Percentiles rank a stretch among this genome's conserved stretches.
Conservation (phyloP, 2,329 filamentous ascomycete species). For the Raffaelea ambrosiae region DNA sequence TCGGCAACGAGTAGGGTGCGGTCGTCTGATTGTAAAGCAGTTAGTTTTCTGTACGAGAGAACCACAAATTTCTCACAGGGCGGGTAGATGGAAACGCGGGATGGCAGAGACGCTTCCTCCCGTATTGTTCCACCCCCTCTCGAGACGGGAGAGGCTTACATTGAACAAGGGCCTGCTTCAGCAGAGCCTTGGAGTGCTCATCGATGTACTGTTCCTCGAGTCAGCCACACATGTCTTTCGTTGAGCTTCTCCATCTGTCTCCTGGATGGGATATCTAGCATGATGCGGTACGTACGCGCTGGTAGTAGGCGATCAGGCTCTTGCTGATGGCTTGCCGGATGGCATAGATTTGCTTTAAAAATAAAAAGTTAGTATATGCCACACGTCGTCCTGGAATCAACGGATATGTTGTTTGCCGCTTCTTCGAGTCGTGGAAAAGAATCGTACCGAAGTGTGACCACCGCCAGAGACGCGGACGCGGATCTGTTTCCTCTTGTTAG, state of each 20-base stretch:
- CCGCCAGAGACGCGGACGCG: conserved; percentile 87
- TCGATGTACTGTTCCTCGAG: conserved; percentile 81
- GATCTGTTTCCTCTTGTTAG: conserved; percentile 41
- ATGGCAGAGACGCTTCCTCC: no score
- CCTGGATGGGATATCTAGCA: no score
- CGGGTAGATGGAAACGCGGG: no score
- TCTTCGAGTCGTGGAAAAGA: not conserved
- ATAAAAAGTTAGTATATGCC: conserved; percentile 2
- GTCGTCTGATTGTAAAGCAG: conserved; percentile 19
- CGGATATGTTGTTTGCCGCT: no score
- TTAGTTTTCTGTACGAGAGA: no score
- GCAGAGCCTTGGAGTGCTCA: conserved; percentile 99
- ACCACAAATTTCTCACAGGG: no score
- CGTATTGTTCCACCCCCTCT: no score
- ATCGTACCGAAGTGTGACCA: conserved; percentile 15
- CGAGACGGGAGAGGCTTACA: conserved; percentile 26
- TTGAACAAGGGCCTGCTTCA: conserved; percentile 93
- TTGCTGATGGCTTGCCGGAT: conserved; percentile 99
- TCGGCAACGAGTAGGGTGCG: conserved; percentile 82
- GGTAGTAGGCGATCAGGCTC: conserved; percentile 47
- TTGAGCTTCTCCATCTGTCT: no score
- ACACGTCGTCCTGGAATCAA: no score
- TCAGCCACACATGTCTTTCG: no score
- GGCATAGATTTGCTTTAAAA: conserved; percentile 48
- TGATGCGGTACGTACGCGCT: conserved; percentile 38